A percentile compares a stretch with the other conserved stretches of the same genome.
Conservation (phyloP, 148 eudicot species). For the Camellia granthamiana region DNA sequence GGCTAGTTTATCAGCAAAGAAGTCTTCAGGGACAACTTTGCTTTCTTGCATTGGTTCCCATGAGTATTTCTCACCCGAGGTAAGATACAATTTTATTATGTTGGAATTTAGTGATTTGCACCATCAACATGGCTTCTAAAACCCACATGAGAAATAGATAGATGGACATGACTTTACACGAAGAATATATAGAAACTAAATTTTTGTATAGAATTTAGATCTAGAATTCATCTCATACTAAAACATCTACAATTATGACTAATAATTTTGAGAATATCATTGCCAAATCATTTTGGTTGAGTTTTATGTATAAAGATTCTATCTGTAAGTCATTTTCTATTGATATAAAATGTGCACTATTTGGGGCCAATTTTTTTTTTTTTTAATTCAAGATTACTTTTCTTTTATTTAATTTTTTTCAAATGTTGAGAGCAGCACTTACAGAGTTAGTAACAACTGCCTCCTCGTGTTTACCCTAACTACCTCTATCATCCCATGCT, state of each 20-base stretch:
- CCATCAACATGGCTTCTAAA: neutral
- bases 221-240: no score
- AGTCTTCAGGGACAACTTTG: neutral
- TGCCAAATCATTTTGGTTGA: no score
- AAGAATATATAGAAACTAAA: no score
- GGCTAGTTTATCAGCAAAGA: neutral
- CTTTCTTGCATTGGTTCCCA: conserved; percentile 1
- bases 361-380: no score
- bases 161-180: neutral
- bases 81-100: neutral
- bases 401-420: neutral
- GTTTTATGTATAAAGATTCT: no score
- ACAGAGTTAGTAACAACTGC: conserved; percentile 7
- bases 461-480: conserved; percentile 5
- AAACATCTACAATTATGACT: no score
- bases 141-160: neutral
- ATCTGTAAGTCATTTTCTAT: no score
- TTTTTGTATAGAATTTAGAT: no score
- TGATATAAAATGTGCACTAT: no score
- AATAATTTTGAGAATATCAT: no score
- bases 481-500: conserved; percentile 6
- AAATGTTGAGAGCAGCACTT: conserved; percentile 12
- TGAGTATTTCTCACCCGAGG: conserved; percentile 10
- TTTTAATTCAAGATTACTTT: neutral
- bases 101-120: neutral